phyloP scores from a whole-genome alignment of 1,284 basidiomycete species.

The Xerocomus nothofagi region DNA sequence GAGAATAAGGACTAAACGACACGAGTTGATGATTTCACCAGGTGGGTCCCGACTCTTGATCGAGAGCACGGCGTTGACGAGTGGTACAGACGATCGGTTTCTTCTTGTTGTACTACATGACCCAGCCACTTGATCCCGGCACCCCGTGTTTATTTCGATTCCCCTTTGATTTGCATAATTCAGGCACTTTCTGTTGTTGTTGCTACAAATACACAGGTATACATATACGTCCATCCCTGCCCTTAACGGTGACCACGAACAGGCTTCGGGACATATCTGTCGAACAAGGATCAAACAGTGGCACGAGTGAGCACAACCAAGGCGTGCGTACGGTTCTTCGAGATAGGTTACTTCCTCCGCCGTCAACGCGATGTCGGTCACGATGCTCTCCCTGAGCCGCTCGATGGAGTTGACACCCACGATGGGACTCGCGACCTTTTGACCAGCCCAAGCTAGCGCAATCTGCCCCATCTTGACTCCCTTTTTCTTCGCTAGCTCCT shows the following conservation, averaged over 20 bases:
- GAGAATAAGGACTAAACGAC: conserved; percentile 86
- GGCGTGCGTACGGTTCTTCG: background rate
- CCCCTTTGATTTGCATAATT: conserved; percentile 9
- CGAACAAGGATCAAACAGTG: background rate
- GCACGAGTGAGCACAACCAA: too few species aligned
- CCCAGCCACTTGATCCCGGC: conserved; percentile 44
- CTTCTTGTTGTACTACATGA: conserved; percentile 85
- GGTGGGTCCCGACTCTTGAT: conserved; percentile 51
- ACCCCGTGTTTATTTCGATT: background rate
- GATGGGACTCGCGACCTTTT: conserved; percentile 43
- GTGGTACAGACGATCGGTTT: conserved; percentile 70
- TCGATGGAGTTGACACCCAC: conserved; percentile 32
- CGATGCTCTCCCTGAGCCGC: conserved; percentile 25
- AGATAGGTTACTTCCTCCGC: too few species aligned
- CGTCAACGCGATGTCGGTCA: too few species aligned
- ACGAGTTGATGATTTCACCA: conserved; percentile 94
- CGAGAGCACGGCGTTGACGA: background rate
- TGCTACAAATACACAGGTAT: background rate
- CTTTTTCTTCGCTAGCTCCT: conserved; percentile 41
- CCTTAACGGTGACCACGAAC: conserved; percentile 21
- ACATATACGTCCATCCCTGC: background rate
- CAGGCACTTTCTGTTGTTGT: too few species aligned
- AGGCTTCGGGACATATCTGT: conserved; percentile 22
- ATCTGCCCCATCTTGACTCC: conserved; percentile 43
- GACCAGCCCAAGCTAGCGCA: conserved; percentile 40